These are phyloP conservation scores for Plasmodium blacklocki DNA, from an alignment of 169 alveolate genomes.

Conservation along the genomic window DNA sequence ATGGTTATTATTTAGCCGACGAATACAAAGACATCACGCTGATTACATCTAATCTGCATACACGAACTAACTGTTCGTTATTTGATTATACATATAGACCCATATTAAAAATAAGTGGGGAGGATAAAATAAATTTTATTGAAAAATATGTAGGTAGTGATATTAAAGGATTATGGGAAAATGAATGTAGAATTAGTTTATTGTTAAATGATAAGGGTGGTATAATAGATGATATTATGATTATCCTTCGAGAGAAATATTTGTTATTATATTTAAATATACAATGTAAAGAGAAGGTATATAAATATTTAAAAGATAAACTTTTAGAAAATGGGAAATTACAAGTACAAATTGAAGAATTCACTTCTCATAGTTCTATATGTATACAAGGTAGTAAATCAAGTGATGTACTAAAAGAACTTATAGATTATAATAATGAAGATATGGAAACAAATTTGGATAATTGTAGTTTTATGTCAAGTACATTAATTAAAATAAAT, in stretches of 20 bases:
- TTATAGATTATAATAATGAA: not conserved
- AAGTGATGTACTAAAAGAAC: conserved; percentile 43
- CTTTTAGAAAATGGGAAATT: conserved; percentile 47
- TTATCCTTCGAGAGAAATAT: conserved; percentile 54
- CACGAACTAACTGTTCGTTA: conserved; percentile 62
- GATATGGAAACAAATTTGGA: conserved; percentile 29
- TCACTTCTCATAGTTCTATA: conserved; percentile 60
- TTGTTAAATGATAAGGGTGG: conserved; percentile 68
- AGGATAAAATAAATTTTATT: conserved; percentile 45
- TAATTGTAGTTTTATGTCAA: conserved; percentile 72
- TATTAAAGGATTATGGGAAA: conserved; percentile 75
- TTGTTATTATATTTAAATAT: conserved; percentile 61
- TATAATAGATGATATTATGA: conserved; percentile 65
- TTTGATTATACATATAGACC: conserved; percentile 77
- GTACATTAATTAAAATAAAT: conserved; percentile 42
- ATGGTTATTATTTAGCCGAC: conserved; percentile 55
- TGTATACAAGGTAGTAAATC: conserved; percentile 75
- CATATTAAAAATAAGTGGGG: conserved; percentile 73
- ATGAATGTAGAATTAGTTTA: conserved; percentile 77
- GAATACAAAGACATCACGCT: conserved; percentile 65
- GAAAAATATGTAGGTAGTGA: conserved; percentile 77
- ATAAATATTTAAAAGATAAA: conserved; percentile 48
- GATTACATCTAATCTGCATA: conserved; percentile 74
- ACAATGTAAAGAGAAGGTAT: conserved; percentile 71
- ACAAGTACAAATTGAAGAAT: conserved; percentile 67